Base-by-base conservation (phyloP, 2,329 filamentous ascomycete genomes). In the Chaetomium globosum region DNA sequence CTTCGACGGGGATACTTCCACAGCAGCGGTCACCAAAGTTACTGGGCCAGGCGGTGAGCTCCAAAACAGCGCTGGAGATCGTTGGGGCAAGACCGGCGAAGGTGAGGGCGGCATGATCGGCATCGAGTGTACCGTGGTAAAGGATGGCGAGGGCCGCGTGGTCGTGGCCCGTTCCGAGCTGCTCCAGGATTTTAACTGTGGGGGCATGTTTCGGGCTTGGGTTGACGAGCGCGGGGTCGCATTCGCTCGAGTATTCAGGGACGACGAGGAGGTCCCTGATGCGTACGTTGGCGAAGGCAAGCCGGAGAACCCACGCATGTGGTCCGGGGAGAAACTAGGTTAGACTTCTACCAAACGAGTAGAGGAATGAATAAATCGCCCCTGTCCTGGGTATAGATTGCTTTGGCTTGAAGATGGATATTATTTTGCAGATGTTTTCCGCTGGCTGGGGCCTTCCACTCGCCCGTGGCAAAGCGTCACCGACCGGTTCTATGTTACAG, bases 81-180 rank as follows among this genome's bases (percentile, higher is more conserved):
- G 91, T 51, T 95, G 91, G 90, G 82, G 82, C 1, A 82, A 80
- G 63, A 90, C 88, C 0, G 89, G 90, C 2, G 92, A 96, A 74
- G 93, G 93, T 0, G 85, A 91, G 73, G 93, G 92, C 0, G 93
- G 93, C 0, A 90, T 97, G 57, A 96, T 97, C 71, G 93, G 91
- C 0, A 90, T 93, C 54, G 89, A 93, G 72, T 76, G 85, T 26
- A 80, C 80, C 0, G 76, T 85, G 1, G 78, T 82, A 12, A 74
- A 76, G 2, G 79, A 83, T 65, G 76, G 69, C 3, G 71, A 78
- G n/a, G 81, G 82, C 0, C 69, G 70, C n/a, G 71, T 80, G 5
- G 73, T 83, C 1, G 77, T 78, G 1, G 75, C 76, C 1, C 72
- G 78, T 16, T 80, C 79, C 1, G 80, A 84, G 59, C 82, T 96